Conservation (phyloP, 371 early-diverging fungal species). For the Vittaforma corneae region DNA sequence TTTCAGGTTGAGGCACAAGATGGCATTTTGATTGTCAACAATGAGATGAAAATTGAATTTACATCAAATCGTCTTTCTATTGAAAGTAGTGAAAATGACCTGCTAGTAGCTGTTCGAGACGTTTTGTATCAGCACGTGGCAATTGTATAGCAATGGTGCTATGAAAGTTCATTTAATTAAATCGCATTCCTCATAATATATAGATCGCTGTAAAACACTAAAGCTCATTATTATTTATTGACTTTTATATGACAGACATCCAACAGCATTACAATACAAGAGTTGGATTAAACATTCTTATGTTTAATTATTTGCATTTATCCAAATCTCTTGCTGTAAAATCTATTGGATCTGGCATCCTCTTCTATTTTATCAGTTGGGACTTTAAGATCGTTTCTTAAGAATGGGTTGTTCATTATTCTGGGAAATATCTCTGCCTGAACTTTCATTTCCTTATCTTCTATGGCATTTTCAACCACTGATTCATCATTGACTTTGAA, state of each 20-base stretch:
- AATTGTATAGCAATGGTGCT: constrained; percentile 26
- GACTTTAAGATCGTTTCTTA: neutral
- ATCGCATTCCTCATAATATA: no score
- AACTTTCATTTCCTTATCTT: neutral
- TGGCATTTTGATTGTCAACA: constrained; percentile 39
- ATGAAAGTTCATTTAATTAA: no score
- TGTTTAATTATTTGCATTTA: no score
- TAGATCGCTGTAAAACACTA: no score
- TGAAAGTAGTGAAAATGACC: constrained; percentile 38
- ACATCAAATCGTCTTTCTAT: constrained; percentile 25
- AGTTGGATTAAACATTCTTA: no score
- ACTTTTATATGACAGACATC: no score
- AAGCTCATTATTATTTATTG: no score
- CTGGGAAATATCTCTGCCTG: neutral
- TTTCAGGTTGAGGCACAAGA: constrained; percentile 49
- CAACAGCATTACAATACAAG: no score
- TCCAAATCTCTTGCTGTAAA: no score
- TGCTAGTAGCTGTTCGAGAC: constrained; percentile 40
- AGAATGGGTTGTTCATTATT: neutral
- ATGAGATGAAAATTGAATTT: constrained; percentile 36
- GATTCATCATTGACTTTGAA: neutral
- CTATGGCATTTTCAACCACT: neutral
- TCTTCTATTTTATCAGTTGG: neutral
- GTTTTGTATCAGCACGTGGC: constrained; percentile 43
- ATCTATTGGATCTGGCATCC: no score